Percentiles rank a stretch among this genome's conserved stretches.
Conservation (phyloP, 495 filamentous ascomycete genomes). For the Podospora tetraspora region DNA sequence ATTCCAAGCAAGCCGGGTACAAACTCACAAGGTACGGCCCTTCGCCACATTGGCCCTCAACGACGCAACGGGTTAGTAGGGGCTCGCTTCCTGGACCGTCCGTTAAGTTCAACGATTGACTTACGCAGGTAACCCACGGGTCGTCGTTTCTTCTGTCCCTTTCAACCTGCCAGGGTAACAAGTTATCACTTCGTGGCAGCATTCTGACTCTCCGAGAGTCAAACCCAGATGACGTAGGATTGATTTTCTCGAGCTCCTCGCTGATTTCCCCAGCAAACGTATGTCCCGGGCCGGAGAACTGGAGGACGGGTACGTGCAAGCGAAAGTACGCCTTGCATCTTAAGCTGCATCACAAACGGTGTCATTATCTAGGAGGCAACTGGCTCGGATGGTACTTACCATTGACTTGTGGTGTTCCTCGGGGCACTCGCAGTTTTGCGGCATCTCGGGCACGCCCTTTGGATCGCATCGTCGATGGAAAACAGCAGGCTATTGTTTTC, state of each 20-base stretch:
- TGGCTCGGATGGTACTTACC: background rate
- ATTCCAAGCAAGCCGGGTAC: too few relatives aligned
- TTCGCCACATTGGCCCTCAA: too few relatives aligned
- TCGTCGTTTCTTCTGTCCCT: too few relatives aligned
- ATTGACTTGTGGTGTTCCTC: background rate
- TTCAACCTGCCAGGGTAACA: too few relatives aligned
- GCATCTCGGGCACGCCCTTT: background rate
- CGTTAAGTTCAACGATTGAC: too few relatives aligned
- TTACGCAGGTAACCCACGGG: too few relatives aligned
- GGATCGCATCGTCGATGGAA: background rate
- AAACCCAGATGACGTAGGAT: background rate
- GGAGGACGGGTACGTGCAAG: background rate
- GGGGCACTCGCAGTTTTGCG: background rate
- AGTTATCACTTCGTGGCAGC: background rate
- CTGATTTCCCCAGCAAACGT: too few relatives aligned
- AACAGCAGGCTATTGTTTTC: too few relatives aligned
- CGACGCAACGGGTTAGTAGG: too few relatives aligned
- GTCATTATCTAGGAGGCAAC: background rate
- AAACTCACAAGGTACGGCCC: too few relatives aligned
- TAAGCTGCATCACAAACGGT: background rate
- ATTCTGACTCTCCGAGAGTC: background rate
- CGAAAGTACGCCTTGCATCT: background rate
- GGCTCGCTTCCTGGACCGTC: too few relatives aligned
- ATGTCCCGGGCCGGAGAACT: background rate
- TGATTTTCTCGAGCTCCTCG: too few relatives aligned